Evolutionary conservation across 164 flowering plant genomes (phyloP).

Genomic region (Vitis amurensis): DNA sequence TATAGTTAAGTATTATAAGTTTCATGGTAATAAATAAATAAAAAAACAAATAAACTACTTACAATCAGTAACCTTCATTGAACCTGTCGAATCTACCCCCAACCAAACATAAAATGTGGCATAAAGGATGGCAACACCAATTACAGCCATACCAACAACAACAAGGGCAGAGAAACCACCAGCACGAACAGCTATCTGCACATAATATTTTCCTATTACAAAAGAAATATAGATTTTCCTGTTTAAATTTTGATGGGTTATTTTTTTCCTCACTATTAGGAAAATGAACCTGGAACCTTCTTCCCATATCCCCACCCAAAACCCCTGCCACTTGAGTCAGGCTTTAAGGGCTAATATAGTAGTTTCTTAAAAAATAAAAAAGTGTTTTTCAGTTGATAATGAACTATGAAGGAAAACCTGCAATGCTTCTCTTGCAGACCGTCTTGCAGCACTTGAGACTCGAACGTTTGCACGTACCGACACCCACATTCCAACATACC

Average conservation of each 20-base stretch:
- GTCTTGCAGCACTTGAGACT: slow-evolving; percentile 98
- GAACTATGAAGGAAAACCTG: slow-evolving; percentile 50
- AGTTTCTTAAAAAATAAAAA: not conserved
- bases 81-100: slow-evolving; percentile 81
- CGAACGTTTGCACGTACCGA: slow-evolving; percentile 99
- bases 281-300: too few species aligned
- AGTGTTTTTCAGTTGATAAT: not conserved
- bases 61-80: slow-evolving; percentile 96
- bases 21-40: not conserved
- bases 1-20: too few species aligned
- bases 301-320: too few species aligned
- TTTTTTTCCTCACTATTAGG: too few species aligned
- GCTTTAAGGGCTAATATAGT: too few species aligned
- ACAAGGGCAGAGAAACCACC: slow-evolving; percentile 96
- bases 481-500: slow-evolving; percentile 99
- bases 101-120: slow-evolving; percentile 86
- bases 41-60: slow-evolving; percentile 32
- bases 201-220: slow-evolving; percentile 12
- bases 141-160: slow-evolving; percentile 97
- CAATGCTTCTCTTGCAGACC: slow-evolving; percentile 96
- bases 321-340: too few species aligned
- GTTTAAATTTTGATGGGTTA: not conserved
- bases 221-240: not conserved
- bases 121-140: slow-evolving; percentile 88
- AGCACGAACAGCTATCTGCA: slow-evolving; percentile 96